A percentile compares a stretch with the other conserved stretches of the same genome.
These are phyloP conservation scores for Sarocladium brachiariae DNA, from an alignment of 2,329 filamentous ascomycete species.

Conservation along the genomic window DNA sequence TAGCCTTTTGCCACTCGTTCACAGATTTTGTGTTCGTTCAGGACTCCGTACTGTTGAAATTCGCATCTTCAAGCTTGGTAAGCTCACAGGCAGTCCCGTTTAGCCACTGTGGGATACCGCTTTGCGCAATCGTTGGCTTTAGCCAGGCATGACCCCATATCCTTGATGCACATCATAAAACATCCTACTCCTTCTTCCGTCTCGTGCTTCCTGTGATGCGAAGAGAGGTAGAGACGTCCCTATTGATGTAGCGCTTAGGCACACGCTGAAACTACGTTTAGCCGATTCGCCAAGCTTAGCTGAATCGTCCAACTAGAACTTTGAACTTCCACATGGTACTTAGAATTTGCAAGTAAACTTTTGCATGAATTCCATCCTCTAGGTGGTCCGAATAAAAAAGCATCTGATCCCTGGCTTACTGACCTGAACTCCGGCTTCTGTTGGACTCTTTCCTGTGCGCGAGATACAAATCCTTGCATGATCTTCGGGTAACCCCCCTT, in stretches of 20 bases:
- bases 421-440: conserved; percentile 10
- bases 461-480: background rate
- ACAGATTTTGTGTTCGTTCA: too few species aligned
- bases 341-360: too few species aligned
- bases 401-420: background rate
- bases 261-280: too few species aligned
- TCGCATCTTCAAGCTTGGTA: too few species aligned
- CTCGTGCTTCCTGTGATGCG: background rate
- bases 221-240: too few species aligned
- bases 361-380: background rate
- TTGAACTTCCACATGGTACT: too few species aligned
- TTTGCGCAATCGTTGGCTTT: background rate
- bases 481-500: background rate
- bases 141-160: background rate
- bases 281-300: too few species aligned
- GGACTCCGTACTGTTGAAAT: too few species aligned
- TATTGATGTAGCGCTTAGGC: too few species aligned
- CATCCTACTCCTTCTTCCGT: too few species aligned
- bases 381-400: background rate
- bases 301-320: too few species aligned
- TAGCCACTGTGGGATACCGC: background rate
- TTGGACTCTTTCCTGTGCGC: background rate
- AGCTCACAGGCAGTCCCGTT: background rate
- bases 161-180: background rate
- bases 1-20: too few species aligned